A percentile compares a stretch with the other conserved stretches of the same genome.
Conservation (phyloP, 371 early-diverging fungal genomes). For the Mucor indicus region DNA sequence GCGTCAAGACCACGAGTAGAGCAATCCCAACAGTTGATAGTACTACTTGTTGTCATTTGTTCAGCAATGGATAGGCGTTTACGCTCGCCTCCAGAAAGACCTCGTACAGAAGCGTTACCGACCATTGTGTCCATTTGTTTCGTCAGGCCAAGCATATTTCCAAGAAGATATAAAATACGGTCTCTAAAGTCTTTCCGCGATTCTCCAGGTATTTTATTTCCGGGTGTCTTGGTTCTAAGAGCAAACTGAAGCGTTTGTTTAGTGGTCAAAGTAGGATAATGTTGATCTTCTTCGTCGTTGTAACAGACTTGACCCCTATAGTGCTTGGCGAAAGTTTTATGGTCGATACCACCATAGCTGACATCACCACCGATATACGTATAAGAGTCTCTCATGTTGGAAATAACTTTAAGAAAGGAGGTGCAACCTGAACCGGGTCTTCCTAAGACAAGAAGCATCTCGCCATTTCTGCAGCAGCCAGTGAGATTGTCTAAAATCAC, state of each 20-base stretch:
- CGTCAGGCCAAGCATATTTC: slow-evolving; percentile 70
- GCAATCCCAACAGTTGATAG: slow-evolving; percentile 82
- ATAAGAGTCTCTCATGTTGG: slow-evolving; percentile 61
- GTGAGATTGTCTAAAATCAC: slow-evolving; percentile 51
- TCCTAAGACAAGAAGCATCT: slow-evolving; percentile 73
- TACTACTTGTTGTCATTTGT: slow-evolving; percentile 76
- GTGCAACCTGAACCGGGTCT: slow-evolving; percentile 76
- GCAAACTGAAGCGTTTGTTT: slow-evolving; percentile 70
- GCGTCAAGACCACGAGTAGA: slow-evolving; percentile 90
- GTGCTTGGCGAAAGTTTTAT: slow-evolving; percentile 46
- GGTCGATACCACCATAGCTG: slow-evolving; percentile 64
- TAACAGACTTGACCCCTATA: slow-evolving; percentile 66
- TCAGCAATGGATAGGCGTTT: slow-evolving; percentile 87
- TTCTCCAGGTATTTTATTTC: slow-evolving; percentile 46
- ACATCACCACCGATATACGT: slow-evolving; percentile 54
- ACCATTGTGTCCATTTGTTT: slow-evolving; percentile 77
- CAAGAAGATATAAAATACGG: slow-evolving; percentile 50
- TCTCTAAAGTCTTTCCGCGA: slow-evolving; percentile 39
- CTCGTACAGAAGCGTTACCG: slow-evolving; percentile 80
- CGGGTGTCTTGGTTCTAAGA: slow-evolving; percentile 62
- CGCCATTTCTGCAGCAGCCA: slow-evolving; percentile 65
- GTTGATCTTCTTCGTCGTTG: slow-evolving; percentile 71
- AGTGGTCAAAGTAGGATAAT: slow-evolving; percentile 66
- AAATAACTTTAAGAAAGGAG: slow-evolving; percentile 61
- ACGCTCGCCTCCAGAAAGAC: slow-evolving; percentile 84